phyloP scores from a whole-genome alignment of 2,329 filamentous ascomycete species.

The Penicillium sclerotiorum region DNA sequence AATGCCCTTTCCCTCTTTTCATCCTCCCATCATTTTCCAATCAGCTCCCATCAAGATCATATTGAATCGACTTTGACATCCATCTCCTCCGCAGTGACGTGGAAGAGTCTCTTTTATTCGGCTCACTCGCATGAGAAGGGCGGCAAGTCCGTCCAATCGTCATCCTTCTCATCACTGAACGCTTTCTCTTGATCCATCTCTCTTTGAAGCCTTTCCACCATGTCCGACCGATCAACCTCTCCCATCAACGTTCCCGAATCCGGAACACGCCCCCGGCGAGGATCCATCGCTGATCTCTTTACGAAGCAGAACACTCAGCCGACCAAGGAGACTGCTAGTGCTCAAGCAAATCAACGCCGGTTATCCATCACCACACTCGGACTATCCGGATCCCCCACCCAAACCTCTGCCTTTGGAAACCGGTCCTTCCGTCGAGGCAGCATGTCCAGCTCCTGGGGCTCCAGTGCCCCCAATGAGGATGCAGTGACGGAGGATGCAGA shows the following conservation, averaged over 20 bases:
- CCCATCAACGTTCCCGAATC: conserved; percentile 42
- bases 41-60: neutral
- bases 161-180: conserved; percentile 9
- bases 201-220: conserved; percentile 27
- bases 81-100: too few relatives aligned
- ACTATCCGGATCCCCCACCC: conserved; percentile 71
- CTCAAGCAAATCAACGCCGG: conserved; percentile 57
- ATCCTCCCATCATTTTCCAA: neutral
- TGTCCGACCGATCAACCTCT: conserved; percentile 47
- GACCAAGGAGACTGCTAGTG: conserved; percentile 47
- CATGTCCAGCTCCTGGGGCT: conserved; percentile 63
- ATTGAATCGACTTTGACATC: too few relatives aligned
- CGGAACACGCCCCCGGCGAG: conserved; percentile 45
- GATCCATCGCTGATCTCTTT: conserved; percentile 50
- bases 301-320: conserved; percentile 31
- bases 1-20: neutral
- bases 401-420: conserved; percentile 54
- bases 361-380: conserved; percentile 75
- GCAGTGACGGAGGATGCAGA: conserved; percentile 68
- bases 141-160: conserved; percentile 28
- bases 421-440: conserved; percentile 63
- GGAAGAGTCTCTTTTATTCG: too few relatives aligned
- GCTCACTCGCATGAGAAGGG: conserved; percentile 23
- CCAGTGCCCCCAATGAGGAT: conserved; percentile 46
- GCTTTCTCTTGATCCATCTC: conserved; percentile 1